phyloP scores from a whole-genome alignment of 1,139 yeast species.

The Candida sp. region DNA sequence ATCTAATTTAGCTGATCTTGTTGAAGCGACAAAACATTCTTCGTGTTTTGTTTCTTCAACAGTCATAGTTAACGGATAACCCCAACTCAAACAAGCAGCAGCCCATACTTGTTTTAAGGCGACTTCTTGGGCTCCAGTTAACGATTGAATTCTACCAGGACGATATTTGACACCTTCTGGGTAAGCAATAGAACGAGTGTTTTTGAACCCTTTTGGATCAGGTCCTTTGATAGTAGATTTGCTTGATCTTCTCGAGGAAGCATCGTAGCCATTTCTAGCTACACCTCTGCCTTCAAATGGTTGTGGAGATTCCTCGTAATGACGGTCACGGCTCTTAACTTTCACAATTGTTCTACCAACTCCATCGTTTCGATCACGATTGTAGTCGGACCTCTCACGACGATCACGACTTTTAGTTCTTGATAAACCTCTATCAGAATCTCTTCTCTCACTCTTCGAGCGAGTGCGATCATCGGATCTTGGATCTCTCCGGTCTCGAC shows the following conservation, averaged over 20 bases:
- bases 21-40: constrained; percentile 35
- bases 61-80: constrained; percentile 31
- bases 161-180: constrained; percentile 14
- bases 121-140: constrained; percentile 39
- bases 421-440: neutral
- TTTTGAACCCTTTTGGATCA: neutral
- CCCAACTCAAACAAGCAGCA: constrained; percentile 30
- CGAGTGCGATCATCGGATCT: neutral
- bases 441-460: neutral
- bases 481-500: neutral
- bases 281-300: neutral
- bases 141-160: constrained; percentile 41
- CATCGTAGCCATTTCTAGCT: neutral
- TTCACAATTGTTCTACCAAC: neutral
- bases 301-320: neutral
- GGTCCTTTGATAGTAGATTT: neutral
- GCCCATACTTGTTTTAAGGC: constrained; percentile 42
- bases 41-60: constrained; percentile 27
- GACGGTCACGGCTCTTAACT: neutral
- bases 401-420: constrained; percentile 1
- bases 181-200: neutral
- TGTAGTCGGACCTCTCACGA: neutral
- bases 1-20: constrained; percentile 16
- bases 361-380: neutral
- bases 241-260: constrained; percentile 1